Evolutionary conservation across 1,139 yeast genomes (phyloP).

Genomic region (Pichia norvegensis): DNA sequence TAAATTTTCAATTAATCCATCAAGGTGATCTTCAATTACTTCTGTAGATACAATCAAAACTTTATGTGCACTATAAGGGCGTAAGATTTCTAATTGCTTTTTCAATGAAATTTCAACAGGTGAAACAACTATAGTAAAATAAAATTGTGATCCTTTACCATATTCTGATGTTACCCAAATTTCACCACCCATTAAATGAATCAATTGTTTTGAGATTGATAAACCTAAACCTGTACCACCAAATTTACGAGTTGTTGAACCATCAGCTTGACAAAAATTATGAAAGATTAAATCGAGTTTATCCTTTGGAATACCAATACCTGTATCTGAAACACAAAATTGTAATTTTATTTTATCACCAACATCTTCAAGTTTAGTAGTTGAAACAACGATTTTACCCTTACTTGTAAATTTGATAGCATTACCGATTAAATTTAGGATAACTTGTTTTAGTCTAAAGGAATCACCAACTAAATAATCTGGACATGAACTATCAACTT

Average conservation of each 20-base stretch:
- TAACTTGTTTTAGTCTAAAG: conserved; percentile 76
- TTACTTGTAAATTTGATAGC: conserved; percentile 79
- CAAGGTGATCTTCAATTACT: conserved; percentile 34
- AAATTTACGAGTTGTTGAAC: conserved; percentile 82
- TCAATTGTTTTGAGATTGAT: conserved; percentile 77
- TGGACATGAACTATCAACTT: conserved; percentile 79
- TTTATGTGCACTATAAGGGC: conserved; percentile 66
- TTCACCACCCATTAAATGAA: conserved; percentile 85
- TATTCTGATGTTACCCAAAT: conserved; percentile 80
- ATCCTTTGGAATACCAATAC: conserved; percentile 80
- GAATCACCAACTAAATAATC: conserved; percentile 83
- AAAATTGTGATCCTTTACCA: conserved; percentile 78
- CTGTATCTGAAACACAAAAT: conserved; percentile 83
- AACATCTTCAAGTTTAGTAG: conserved; percentile 41
- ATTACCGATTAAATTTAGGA: conserved; percentile 75
- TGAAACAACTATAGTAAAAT: conserved; percentile 68
- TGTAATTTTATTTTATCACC: conserved; percentile 58
- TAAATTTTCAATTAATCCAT: conserved; percentile 37
- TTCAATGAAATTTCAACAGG: conserved; percentile 62
- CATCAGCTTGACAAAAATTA: conserved; percentile 88
- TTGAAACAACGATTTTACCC: conserved; percentile 67
- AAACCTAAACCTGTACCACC: conserved; percentile 89
- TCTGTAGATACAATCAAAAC: conserved; percentile 63
- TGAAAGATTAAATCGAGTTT: conserved; percentile 78
- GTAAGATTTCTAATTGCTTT: conserved; percentile 59